Evolutionary conservation across 2,329 filamentous ascomycete genomes (phyloP).

Genomic region (Penicillium sp.): DNA sequence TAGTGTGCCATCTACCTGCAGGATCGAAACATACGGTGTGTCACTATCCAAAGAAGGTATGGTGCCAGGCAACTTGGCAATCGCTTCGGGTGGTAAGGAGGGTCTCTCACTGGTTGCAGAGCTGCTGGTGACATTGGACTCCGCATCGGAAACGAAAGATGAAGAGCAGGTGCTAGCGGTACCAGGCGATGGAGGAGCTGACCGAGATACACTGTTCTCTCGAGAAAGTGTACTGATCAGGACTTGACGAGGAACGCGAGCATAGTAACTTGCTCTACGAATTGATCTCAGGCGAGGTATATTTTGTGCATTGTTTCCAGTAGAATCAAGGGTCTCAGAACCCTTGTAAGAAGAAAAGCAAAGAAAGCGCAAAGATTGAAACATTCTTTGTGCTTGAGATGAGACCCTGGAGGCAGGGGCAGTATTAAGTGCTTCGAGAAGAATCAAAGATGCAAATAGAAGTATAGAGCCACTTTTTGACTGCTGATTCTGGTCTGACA

Average conservation of each 20-base stretch:
- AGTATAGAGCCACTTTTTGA: neutral
- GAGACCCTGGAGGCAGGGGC: neutral
- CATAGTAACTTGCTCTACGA: slow-evolving; percentile 1
- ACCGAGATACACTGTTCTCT: neutral
- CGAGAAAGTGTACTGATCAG: neutral
- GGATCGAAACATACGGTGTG: slow-evolving; percentile 21
- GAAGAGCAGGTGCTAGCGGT: slow-evolving; percentile 11
- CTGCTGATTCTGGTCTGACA: neutral
- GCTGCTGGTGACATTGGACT: slow-evolving; percentile 12
- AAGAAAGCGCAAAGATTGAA: slow-evolving; percentile 16
- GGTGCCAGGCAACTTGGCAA: slow-evolving; percentile 7
- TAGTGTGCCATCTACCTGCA: slow-evolving; percentile 23
- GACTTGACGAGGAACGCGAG: neutral
- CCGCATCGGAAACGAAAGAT: slow-evolving; percentile 11
- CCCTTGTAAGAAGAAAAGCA: slow-evolving; percentile 17
- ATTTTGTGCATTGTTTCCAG: neutral
- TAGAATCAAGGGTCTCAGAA: neutral
- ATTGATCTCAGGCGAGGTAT: slow-evolving; percentile 8
- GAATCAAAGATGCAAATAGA: neutral
- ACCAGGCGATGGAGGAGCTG: neutral
- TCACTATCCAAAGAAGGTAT: slow-evolving; percentile 2
- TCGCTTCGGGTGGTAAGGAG: slow-evolving; percentile 7
- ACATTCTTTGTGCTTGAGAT: neutral
- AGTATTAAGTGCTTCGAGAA: neutral
- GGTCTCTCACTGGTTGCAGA: slow-evolving; percentile 13